phyloP scores from a whole-genome alignment of 2,329 filamentous ascomycete genomes.

The Albifimbria verrucaria region DNA sequence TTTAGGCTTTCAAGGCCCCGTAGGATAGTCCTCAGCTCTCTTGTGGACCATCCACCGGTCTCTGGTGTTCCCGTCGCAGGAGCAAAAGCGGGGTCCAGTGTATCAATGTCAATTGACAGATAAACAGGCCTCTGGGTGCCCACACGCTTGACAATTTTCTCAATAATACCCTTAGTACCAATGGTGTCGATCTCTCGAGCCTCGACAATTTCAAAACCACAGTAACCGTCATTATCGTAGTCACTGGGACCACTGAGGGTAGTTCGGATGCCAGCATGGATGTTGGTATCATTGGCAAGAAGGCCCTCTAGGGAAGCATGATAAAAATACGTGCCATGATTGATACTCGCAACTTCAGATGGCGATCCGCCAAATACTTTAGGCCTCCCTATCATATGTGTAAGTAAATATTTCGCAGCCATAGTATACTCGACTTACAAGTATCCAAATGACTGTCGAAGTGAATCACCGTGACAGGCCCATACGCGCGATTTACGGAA shows the following conservation, averaged over 20 bases:
- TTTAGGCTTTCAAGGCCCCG: constrained; percentile 67
- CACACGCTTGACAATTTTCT: constrained; percentile 72
- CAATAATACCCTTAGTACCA: constrained; percentile 68
- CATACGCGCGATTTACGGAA: constrained; percentile 59
- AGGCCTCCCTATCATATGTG: constrained; percentile 59
- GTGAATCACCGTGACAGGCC: constrained; percentile 59
- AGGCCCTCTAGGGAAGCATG: constrained; percentile 76
- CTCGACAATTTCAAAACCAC: constrained; percentile 85
- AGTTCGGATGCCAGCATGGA: constrained; percentile 83
- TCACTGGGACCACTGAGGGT: constrained; percentile 68
- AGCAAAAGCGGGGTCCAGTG: constrained; percentile 76
- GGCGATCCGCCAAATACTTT: constrained; percentile 85
- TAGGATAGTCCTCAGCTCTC: constrained; percentile 69
- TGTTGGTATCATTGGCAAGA: constrained; percentile 77
- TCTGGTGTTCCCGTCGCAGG: constrained; percentile 74
- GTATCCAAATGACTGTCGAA: constrained; percentile 66
- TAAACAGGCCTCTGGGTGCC: constrained; percentile 74
- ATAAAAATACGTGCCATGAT: constrained; percentile 88
- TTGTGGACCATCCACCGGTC: constrained; percentile 72
- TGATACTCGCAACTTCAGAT: constrained; percentile 71
- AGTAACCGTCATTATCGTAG: constrained; percentile 67
- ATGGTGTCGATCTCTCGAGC: constrained; percentile 46
- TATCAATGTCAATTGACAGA: constrained; percentile 80
- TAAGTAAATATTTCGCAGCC: neutral
- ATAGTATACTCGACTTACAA: too few relatives aligned